A percentile compares a stretch with the other conserved stretches of the same genome.
These are phyloP conservation scores for Colletotrichum phormii DNA, from an alignment of 2,329 filamentous ascomycete genomes.

Conservation along the genomic window DNA sequence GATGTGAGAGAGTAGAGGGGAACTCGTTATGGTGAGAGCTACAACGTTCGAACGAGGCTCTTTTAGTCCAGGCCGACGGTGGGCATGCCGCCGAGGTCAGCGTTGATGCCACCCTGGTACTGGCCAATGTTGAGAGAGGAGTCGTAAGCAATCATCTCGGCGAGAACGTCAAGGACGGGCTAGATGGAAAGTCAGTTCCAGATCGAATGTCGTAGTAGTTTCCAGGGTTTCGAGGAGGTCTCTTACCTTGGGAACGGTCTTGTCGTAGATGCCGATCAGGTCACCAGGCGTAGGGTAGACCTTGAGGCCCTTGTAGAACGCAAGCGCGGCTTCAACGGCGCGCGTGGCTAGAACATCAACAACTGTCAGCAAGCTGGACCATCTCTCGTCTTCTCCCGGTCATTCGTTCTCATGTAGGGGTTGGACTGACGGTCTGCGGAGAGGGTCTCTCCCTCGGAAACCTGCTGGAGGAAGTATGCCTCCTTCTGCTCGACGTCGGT, in stretches of 20 bases:
- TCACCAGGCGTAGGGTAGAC: conserved; percentile 95
- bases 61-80: conserved; percentile 66
- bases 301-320: conserved; percentile 98
- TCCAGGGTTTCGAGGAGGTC: background rate
- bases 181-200: conserved; percentile 51
- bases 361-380: conserved; percentile 10
- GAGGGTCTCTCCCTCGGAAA: conserved; percentile 87
- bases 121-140: conserved; percentile 73
- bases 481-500: conserved; percentile 92
- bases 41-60: background rate
- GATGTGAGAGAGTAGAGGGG: conserved; percentile 25
- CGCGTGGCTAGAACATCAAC: conserved; percentile 22
- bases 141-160: conserved; percentile 98
- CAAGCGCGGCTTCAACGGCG: conserved; percentile 85
- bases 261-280: conserved; percentile 96
- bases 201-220: background rate
- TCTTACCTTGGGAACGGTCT: conserved; percentile 92
- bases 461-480: conserved; percentile 95
- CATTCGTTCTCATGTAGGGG: background rate
- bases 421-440: conserved; percentile 80
- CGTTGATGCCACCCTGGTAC: conserved; percentile 44
- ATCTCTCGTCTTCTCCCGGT: conserved; percentile 32
- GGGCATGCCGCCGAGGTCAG: conserved; percentile 61
- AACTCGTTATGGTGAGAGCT: conserved; percentile 9
- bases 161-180: conserved; percentile 94